These are phyloP conservation scores for Gymnopus androsaceus DNA, from an alignment of 1,284 basidiomycete species.

Conservation along the genomic window DNA sequence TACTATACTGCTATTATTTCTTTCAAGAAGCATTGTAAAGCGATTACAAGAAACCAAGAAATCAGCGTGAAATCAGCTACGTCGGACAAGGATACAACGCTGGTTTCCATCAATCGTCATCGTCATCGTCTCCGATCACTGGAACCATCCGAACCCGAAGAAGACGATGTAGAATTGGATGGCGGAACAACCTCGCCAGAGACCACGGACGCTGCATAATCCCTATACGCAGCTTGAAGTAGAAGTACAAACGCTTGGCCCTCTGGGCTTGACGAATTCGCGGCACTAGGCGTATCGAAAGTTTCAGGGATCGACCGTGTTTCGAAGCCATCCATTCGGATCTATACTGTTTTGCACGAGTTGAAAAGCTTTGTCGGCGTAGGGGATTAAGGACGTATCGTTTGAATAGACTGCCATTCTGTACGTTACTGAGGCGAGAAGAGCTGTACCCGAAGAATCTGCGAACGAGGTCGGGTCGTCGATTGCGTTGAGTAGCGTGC, in stretches of 20 bases:
- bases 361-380: constrained; percentile 44
- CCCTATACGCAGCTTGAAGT: constrained; percentile 61
- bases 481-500: constrained; percentile 55
- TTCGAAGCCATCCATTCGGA: constrained; percentile 52
- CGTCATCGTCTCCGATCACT: constrained; percentile 3
- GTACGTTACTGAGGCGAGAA: constrained; percentile 56
- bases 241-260: constrained; percentile 70
- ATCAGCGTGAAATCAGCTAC: background rate
- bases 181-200: background rate
- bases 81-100: constrained; percentile 7
- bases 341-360: constrained; percentile 42
- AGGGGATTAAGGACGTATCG: constrained; percentile 36
- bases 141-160: background rate
- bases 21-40: background rate
- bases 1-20: too few relatives aligned
- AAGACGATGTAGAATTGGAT: background rate
- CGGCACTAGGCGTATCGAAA: constrained; percentile 44
- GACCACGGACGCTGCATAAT: constrained; percentile 33
- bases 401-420: constrained; percentile 41
- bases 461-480: constrained; percentile 48
- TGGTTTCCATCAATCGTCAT: background rate
- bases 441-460: constrained; percentile 54
- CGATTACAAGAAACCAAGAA: background rate
- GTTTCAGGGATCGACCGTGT: constrained; percentile 66
- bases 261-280: constrained; percentile 52